Evolutionary conservation across 1,139 yeast genomes (phyloP).

Genomic region (Candida sojae): DNA sequence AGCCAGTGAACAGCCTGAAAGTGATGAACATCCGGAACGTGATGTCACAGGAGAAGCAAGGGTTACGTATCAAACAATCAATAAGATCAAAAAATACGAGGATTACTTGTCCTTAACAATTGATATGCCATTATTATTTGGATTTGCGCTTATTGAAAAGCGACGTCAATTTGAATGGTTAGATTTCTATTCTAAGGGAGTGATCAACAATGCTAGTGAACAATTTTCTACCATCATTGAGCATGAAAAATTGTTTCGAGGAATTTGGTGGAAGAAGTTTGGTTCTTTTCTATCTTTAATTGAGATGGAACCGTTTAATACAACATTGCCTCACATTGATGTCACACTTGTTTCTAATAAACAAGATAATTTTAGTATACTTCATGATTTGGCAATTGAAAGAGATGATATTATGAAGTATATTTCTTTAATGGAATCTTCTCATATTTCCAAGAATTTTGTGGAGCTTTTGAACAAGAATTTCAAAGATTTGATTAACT

Average conservation of each 20-base stretch:
- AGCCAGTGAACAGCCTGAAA: background rate
- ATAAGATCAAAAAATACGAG: constrained; percentile 40
- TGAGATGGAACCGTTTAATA: constrained; percentile 17
- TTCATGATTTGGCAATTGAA: constrained; percentile 29
- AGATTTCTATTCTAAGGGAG: constrained; percentile 50
- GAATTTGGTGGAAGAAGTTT: constrained; percentile 66
- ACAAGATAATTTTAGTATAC: constrained; percentile 20
- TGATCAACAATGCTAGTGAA: constrained; percentile 56
- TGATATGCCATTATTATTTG: constrained; percentile 81
- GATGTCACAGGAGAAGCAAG: background rate
- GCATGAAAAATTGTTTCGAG: constrained; percentile 58
- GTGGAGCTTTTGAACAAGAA: constrained; percentile 46
- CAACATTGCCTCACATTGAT: constrained; percentile 42
- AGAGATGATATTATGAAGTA: constrained; percentile 44
- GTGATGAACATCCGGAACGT: background rate
- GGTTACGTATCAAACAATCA: constrained; percentile 25
- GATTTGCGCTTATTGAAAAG: constrained; percentile 70
- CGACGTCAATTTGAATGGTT: constrained; percentile 72
- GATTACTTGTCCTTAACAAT: constrained; percentile 55
- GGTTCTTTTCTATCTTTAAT: constrained; percentile 43
- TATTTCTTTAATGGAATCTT: constrained; percentile 28
- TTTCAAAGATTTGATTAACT: constrained; percentile 44
- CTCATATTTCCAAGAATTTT: constrained; percentile 27
- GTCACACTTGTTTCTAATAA: constrained; percentile 35
- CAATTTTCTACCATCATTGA: constrained; percentile 59